Evolutionary conservation across 495 filamentous ascomycete genomes (phyloP), one percentile per base, ranked within the genome.

Genomic region (Talaromyces thailandensis): DNA sequence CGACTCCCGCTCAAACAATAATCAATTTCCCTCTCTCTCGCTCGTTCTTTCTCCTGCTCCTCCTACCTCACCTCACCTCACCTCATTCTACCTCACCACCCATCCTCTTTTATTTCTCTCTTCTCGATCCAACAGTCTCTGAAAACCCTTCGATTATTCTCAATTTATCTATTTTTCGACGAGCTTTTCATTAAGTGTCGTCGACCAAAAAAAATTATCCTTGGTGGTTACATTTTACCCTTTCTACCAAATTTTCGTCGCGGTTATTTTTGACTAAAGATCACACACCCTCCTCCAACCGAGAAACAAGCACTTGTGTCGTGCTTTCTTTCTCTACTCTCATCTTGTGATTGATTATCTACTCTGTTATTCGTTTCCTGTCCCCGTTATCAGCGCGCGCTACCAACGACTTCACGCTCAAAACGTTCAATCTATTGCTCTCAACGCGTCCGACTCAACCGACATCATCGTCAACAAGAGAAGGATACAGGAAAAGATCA

Each of bases 151-250:
- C 61, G 61, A 52, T 29, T 51, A 9, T 50, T 29, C 14, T 29
- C 18, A 40, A 26, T 48, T 29, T 53, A 28, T 56, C 51, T 43
- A 53, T 43, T 58, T 58, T 45, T 29, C 73, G 78, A 77, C 77
- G 77, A 80, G 75, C 77, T 79, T 80, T 80, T 80, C 75, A 78
- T 73, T 80, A 80, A 79, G 77, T 78, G 72, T 79, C 76, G 77
- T 79, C 77, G 76, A 29, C 43, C 35, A 63, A 61, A 51, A 45
- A n/a, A 56, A 63, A 61, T 58, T 57, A 56, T 58, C 50, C 51
- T 51, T 23, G 35, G 40, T 60, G 40, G 26, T 35, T 60, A 25
- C 16, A 21, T 56, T 52, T 56, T 56, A 62, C 53, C 52, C 43
- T 62, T 31, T 24, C 64, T 50, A 53, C 56, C 61, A 50, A 28